phyloP scores from a whole-genome alignment of 176 grass and related monocot genomes.

The Aegilops speltoides region DNA sequence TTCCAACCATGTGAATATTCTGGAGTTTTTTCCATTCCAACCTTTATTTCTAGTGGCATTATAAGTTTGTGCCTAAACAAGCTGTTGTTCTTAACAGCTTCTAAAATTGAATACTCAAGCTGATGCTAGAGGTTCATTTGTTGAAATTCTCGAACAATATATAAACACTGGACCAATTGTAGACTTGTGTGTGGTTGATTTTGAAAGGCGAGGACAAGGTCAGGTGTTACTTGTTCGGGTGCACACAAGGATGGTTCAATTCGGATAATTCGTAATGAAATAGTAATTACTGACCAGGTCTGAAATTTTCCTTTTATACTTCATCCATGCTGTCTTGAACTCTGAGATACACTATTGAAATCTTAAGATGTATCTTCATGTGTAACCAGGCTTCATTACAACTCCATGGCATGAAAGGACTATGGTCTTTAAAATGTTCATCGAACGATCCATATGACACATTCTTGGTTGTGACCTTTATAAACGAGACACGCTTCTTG shows the following conservation, averaged over 20 bases:
- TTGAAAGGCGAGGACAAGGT: constrained; percentile 66
- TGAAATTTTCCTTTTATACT: constrained; percentile 7
- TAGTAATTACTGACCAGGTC: constrained; percentile 66
- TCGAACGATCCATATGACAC: constrained; percentile 53
- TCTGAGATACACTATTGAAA: constrained; percentile 24
- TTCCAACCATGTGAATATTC: not conserved
- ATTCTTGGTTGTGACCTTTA: constrained; percentile 71
- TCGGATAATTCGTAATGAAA: constrained; percentile 55
- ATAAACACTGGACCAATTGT: constrained; percentile 62
- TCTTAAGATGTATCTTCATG: constrained; percentile 6
- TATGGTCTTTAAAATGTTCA: constrained; percentile 63
- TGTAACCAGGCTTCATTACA: constrained; percentile 59
- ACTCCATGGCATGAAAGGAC: constrained; percentile 65
- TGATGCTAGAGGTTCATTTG: constrained; percentile 62
- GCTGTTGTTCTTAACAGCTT: constrained; percentile 36
- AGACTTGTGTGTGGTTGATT: constrained; percentile 69
- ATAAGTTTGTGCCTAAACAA: not conserved
- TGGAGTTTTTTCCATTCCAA: not conserved
- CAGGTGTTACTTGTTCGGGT: constrained; percentile 67
- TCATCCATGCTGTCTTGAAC: not conserved
- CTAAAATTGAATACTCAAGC: constrained; percentile 71
- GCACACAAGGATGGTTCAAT: constrained; percentile 71
- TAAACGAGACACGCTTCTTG: constrained; percentile 58
- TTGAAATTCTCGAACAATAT: constrained; percentile 68
- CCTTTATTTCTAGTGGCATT: not conserved